Base-by-base conservation (phyloP, 2,329 filamentous ascomycete species). In the Paramyrothecium roridum region DNA sequence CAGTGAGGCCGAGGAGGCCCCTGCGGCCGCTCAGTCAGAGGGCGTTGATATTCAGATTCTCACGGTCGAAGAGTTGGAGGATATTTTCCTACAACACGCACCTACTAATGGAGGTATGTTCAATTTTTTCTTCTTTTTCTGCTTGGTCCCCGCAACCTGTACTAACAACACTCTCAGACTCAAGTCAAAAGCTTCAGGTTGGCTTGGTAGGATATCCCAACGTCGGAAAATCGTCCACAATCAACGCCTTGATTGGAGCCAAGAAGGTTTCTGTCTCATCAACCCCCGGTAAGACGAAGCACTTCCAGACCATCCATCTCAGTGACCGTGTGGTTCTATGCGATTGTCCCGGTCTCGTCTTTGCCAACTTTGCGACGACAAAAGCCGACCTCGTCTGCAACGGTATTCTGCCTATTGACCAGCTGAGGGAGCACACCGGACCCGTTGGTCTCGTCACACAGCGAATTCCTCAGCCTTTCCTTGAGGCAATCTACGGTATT, bases 261-360 rank as follows among this genome's bases (percentile, higher is more conserved):
- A 99, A 98, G 79, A 99, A 98, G 76, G 95, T 99, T 7, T 98
- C 93, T 0, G 96, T 99, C 43, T 99, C 95, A 17, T 89, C 93
- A 16, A 99, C 95, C 1, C 95, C 95, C 3, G 95, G 95, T 70
- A 99, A 99, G 78, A 99, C 95, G 16, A 99, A 99, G 78, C 95
- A 99, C 68, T 99, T 99, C 78, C 95, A 99, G 73, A 99, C 95
- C 1, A 95, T 99, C 56, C 93, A 97, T 70, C 84, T 99, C 33
- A 95, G 90, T 56, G 89, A 95, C 1, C 85, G 87, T 56, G 91
- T 99, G 59, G 83, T 98, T 49, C 84, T 99, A 8, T 98, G 95
- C 74, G 95, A 99, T 86, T 99, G 95, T 69, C 95, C 95, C 11
- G 95, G 95, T 87, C 87, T 99, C 20, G 96, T 99, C 2, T 98